A percentile compares a stretch with the other conserved stretches of the same genome.
Conservation (phyloP, 2,329 filamentous ascomycete species). For the Neophaeococcomyces mojaviensis region DNA sequence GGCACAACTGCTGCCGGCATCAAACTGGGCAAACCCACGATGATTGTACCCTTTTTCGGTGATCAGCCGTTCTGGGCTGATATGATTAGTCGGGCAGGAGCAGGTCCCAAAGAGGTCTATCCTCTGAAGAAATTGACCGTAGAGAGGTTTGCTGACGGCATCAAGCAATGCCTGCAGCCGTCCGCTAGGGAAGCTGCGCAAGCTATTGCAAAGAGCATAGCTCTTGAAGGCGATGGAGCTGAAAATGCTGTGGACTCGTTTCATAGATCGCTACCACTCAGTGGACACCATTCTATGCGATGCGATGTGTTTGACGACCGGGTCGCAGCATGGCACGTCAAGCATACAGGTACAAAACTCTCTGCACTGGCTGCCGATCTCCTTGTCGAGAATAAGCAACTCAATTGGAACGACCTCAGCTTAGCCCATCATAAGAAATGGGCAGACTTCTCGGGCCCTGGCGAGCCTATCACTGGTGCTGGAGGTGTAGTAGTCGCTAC, state of each 20-base stretch:
- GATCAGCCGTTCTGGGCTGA: constrained; percentile 42
- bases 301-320: constrained; percentile 37
- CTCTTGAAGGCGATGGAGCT: constrained; percentile 31
- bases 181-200: constrained; percentile 27
- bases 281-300: constrained; percentile 26
- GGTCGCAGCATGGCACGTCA: constrained; percentile 47
- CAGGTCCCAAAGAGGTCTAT: constrained; percentile 33
- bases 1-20: constrained; percentile 33
- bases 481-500: constrained; percentile 40
- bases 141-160: constrained; percentile 31
- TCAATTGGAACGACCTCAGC: constrained; percentile 44
- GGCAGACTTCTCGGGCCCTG: constrained; percentile 49
- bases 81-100: constrained; percentile 37
- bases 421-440: constrained; percentile 42
- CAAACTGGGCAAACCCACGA: constrained; percentile 30
- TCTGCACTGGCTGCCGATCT: constrained; percentile 48
- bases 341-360: constrained; percentile 40
- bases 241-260: constrained; percentile 36
- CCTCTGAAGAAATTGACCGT: constrained; percentile 30
- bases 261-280: constrained; percentile 31
- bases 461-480: constrained; percentile 45
- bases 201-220: constrained; percentile 31
- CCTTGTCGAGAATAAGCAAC: constrained; percentile 44
- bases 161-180: constrained; percentile 29
- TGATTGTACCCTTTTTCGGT: constrained; percentile 37